These are phyloP conservation scores for Penicillium steckii DNA, from an alignment of 495 filamentous ascomycete genomes.

Conservation along the genomic window DNA sequence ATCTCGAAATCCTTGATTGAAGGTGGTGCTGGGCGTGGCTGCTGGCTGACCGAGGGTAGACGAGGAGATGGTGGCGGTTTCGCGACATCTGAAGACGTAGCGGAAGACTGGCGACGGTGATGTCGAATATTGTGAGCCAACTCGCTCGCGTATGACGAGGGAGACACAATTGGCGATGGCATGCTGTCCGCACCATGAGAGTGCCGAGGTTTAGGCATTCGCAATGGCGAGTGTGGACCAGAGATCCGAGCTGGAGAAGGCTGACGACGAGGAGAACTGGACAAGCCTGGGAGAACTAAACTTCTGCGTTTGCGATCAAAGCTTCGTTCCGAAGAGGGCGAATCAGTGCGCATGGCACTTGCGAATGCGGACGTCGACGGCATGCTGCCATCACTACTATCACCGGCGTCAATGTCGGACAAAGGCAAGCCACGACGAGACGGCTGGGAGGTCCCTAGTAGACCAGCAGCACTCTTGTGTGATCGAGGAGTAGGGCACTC, in stretches of 20 bases:
- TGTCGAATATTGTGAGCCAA: conserved; percentile 65
- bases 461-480: conserved; percentile 64
- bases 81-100: conserved; percentile 68
- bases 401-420: conserved; percentile 73
- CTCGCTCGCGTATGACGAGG: conserved; percentile 77
- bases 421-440: conserved; percentile 70
- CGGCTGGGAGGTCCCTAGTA: conserved; percentile 60
- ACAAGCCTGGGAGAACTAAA: conserved; percentile 70
- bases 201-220: conserved; percentile 80
- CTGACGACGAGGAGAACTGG: conserved; percentile 74
- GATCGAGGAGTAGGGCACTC: conserved; percentile 91
- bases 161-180: conserved; percentile 84
- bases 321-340: conserved; percentile 82
- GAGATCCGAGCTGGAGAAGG: conserved; percentile 75
- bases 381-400: conserved; percentile 83
- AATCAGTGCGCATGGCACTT: conserved; percentile 72
- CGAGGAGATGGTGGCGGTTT: conserved; percentile 80
- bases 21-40: conserved; percentile 80
- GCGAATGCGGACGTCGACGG: conserved; percentile 73
- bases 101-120: conserved; percentile 90
- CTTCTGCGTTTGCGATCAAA: conserved; percentile 83
- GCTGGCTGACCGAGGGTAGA: conserved; percentile 65
- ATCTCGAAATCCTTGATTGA: conserved; percentile 99
- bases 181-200: conserved; percentile 71
- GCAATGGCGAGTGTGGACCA: conserved; percentile 82